Conservation (phyloP, 768 basidiomycete species). For the Albatrellus ellisii region DNA sequence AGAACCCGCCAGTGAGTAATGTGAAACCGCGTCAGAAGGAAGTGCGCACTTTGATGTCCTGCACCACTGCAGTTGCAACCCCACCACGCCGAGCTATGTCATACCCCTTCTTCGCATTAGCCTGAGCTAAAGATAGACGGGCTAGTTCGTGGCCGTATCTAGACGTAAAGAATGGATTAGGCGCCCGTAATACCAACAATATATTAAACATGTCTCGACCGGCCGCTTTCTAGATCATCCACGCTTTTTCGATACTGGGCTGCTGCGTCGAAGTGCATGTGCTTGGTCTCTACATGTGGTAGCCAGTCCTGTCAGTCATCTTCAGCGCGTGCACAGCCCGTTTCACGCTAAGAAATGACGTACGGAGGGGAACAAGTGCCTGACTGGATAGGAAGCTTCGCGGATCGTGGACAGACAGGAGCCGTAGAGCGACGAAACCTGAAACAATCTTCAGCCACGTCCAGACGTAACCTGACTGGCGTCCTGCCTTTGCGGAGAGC, state of each 20-base stretch:
- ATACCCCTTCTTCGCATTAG: slow-evolving; percentile 55
- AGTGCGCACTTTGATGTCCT: slow-evolving; percentile 61
- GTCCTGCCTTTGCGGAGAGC: slow-evolving; percentile 9
- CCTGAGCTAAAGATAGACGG: slow-evolving; percentile 56
- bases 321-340: background rate
- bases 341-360: slow-evolving; percentile 9
- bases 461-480: background rate
- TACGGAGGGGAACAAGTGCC: slow-evolving; percentile 43
- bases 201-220: slow-evolving; percentile 25
- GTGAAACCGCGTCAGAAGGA: background rate
- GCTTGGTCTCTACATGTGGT: slow-evolving; percentile 71
- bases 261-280: slow-evolving; percentile 77
- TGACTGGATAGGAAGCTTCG: slow-evolving; percentile 6
- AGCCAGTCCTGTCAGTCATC: slow-evolving; percentile 52
- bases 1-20: background rate
- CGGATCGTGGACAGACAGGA: slow-evolving; percentile 9
- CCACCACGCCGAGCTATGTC: slow-evolving; percentile 51
- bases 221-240: slow-evolving; percentile 73
- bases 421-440: slow-evolving; percentile 14
- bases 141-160: slow-evolving; percentile 88
- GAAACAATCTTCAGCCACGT: background rate
- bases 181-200: background rate
- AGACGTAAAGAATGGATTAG: slow-evolving; percentile 8
- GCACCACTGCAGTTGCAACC: slow-evolving; percentile 47
- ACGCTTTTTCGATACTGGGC: slow-evolving; percentile 81